A percentile compares a stretch with the other conserved stretches of the same genome.
These are phyloP conservation scores for Thamnidium elegans DNA, from an alignment of 192 early-diverging fungal species.

Conservation along the genomic window DNA sequence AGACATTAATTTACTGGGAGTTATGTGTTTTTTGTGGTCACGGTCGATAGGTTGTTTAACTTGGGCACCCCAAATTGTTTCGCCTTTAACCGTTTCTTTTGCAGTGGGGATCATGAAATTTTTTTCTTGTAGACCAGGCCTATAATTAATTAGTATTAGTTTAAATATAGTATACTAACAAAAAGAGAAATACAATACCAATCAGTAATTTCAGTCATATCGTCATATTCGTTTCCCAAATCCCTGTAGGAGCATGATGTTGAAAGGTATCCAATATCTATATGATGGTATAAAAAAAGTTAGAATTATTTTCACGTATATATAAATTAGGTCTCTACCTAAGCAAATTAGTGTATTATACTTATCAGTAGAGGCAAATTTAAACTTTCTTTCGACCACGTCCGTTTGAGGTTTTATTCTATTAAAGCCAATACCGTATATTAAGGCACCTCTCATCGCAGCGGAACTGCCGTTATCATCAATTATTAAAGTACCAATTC, in stretches of 20 bases:
- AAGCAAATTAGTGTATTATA: conserved; percentile 1
- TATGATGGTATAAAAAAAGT: background rate
- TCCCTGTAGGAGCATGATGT: background rate
- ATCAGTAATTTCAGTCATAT: background rate
- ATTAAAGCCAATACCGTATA: background rate
- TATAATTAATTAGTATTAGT: too few relatives aligned
- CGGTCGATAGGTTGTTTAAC: background rate
- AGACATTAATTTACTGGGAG: background rate
- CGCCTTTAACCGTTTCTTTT: background rate
- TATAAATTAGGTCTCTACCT: background rate
- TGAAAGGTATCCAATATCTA: conserved; percentile 1
- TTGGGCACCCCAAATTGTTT: background rate
- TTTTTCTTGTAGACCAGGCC: too few relatives aligned
- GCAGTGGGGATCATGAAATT: background rate
- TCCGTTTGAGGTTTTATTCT: background rate
- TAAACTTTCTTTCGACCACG: background rate
- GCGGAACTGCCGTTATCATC: background rate
- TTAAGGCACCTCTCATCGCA: background rate
- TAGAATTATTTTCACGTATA: background rate
- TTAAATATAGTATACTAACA: too few relatives aligned
- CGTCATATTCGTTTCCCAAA: background rate
- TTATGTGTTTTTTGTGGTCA: background rate
- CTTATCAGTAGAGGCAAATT: background rate
- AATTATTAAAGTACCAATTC: background rate
- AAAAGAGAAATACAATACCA: background rate